A percentile compares a stretch with the other conserved stretches of the same genome.
Conservation (phyloP, 2,329 filamentous ascomycete genomes). For the Graphilbum fragrans region DNA sequence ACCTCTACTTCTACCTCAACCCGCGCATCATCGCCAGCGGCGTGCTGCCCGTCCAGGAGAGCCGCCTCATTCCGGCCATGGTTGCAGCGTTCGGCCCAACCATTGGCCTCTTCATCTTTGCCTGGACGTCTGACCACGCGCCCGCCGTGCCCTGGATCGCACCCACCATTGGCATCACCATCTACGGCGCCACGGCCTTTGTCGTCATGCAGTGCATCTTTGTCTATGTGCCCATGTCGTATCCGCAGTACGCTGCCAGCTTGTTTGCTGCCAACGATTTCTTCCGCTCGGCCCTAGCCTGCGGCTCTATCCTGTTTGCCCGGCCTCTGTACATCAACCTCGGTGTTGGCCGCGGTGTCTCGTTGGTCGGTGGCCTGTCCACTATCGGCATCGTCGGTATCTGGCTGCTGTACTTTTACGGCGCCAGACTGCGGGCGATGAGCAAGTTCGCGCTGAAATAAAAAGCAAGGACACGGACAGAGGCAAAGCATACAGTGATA, state of each 20-base stretch:
- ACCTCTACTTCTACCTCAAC: constrained; percentile 38
- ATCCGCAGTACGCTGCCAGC: constrained; percentile 43
- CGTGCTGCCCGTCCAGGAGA: constrained; percentile 35
- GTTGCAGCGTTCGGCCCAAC: constrained; percentile 38
- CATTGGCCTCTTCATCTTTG: constrained; percentile 49
- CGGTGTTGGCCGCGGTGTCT: constrained; percentile 44
- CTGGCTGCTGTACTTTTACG: constrained; percentile 45
- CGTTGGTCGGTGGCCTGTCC: constrained; percentile 42
- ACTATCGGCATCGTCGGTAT: constrained; percentile 45
- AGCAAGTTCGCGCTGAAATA: constrained; percentile 47
- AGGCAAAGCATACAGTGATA: no score
- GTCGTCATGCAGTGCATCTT: constrained; percentile 47
- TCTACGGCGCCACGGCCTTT: constrained; percentile 40
- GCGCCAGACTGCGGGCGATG: constrained; percentile 38
- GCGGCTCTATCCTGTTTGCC: constrained; percentile 46
- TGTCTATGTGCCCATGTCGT: constrained; percentile 43
- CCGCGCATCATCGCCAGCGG: constrained; percentile 35
- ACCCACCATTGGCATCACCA: constrained; percentile 42
- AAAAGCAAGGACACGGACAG: no score
- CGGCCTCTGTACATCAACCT: constrained; percentile 47
- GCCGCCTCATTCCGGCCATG: constrained; percentile 42
- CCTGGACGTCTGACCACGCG: constrained; percentile 37
- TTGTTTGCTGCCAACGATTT: constrained; percentile 52
- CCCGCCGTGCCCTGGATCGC: constrained; percentile 39
- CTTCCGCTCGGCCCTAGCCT: constrained; percentile 44